phyloP scores from a whole-genome alignment of 345 rosid genomes.

The Populus simonii region DNA sequence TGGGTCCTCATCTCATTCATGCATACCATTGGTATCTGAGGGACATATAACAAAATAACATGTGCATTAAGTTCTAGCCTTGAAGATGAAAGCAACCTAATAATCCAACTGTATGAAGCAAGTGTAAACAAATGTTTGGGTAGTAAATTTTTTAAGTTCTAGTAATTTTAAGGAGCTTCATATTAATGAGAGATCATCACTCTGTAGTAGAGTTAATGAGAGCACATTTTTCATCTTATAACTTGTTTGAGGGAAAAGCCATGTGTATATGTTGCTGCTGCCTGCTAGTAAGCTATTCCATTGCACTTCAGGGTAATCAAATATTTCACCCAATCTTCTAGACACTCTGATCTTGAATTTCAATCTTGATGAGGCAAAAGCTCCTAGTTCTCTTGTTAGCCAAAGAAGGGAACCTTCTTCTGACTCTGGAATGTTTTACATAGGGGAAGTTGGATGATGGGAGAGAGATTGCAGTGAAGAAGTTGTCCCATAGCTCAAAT shows the following conservation, averaged over 20 bases:
- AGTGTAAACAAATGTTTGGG: too few relatives aligned
- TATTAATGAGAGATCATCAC: not conserved
- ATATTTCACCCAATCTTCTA: not conserved
- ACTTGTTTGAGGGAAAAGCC: not conserved
- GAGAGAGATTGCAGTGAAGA: constrained; percentile 97
- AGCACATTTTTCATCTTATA: not conserved
- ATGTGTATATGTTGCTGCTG: not conserved
- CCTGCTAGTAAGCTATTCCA: not conserved
- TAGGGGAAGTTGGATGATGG: constrained; percentile 88
- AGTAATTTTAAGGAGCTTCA: not conserved
- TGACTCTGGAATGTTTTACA: constrained; percentile 14
- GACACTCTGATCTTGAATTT: not conserved
- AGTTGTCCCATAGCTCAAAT: constrained; percentile 61
- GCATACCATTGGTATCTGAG: not conserved
- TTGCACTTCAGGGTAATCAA: not conserved
- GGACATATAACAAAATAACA: not conserved
- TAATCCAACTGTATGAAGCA: not conserved
- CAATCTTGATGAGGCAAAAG: not conserved
- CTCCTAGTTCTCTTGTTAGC: constrained; percentile 3
- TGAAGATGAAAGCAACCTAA: not conserved
- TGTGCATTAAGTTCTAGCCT: not conserved
- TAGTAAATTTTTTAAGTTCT: not conserved
- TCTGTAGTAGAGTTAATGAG: not conserved
- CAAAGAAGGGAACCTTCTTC: constrained; percentile 5
- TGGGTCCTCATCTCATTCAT: not conserved